Conservation (phyloP, 768 basidiomycete species). For the Hericium erinaceus region DNA sequence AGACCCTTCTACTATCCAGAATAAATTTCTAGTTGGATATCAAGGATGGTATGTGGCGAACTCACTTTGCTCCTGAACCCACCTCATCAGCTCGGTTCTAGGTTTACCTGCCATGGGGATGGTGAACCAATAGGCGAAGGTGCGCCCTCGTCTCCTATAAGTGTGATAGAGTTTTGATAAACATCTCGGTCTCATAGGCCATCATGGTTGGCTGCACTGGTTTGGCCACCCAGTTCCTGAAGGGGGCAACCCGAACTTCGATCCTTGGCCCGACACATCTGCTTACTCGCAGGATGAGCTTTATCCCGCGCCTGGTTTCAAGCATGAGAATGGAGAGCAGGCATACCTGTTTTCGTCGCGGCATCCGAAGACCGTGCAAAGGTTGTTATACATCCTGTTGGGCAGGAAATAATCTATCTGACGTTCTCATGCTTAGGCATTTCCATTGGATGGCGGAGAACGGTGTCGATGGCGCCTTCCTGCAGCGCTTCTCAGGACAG, state of each 20-base stretch:
- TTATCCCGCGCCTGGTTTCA: conserved; percentile 59
- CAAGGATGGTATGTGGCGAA: conserved; percentile 62
- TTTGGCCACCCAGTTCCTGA: conserved; percentile 56
- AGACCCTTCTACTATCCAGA: conserved; percentile 67
- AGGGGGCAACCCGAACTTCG: conserved; percentile 65
- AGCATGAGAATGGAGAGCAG: conserved; percentile 44
- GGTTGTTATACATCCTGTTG: conserved; percentile 22
- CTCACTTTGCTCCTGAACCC: conserved; percentile 11
- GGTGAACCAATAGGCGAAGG: conserved; percentile 59
- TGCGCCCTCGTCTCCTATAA: conserved; percentile 14
- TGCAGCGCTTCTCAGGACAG: conserved; percentile 69
- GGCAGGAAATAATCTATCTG: background rate
- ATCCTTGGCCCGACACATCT: conserved; percentile 75
- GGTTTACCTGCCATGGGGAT: conserved; percentile 68
- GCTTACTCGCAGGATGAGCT: conserved; percentile 64
- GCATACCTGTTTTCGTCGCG: conserved; percentile 72
- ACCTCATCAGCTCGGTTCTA: conserved; percentile 17
- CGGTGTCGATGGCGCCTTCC: conserved; percentile 71
- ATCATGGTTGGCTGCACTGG: conserved; percentile 88
- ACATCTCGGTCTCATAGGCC: conserved; percentile 28
- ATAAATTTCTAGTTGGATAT: conserved; percentile 80
- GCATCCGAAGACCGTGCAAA: conserved; percentile 61
- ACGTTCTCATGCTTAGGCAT: conserved; percentile 32
- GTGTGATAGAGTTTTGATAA: background rate
- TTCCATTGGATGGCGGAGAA: conserved; percentile 82